Base-by-base conservation (phyloP, 2,329 filamentous ascomycete species). In the Calycina herbarum region DNA sequence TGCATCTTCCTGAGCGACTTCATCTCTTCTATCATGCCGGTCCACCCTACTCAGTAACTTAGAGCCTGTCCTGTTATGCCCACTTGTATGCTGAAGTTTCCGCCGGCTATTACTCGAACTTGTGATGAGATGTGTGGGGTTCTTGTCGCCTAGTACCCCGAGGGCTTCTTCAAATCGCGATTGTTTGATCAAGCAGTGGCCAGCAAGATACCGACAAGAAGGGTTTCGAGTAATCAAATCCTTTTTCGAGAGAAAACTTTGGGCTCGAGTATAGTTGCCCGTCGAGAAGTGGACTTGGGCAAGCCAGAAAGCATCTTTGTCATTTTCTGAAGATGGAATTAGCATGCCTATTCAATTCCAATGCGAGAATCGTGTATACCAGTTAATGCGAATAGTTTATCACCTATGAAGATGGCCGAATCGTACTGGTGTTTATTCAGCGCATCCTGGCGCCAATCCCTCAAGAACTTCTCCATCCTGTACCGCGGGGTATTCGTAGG, bases 221-320 rank as follows among this genome's bases (percentile, higher is more conserved):
- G 93, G 86, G 73, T 91, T 97, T 72, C 91, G 88, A 57, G 86
- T 80, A 72, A 95, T 86, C 68, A 98, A 86, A 77, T 96, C 91
- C 77, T 94, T 90, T 73, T 92, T 90, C 35, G 89, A 87, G 68
- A 99, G 87, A 70, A 97, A 91, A 29, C 92, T 86, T 73, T 97
- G 89, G 2, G 95, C 94, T 73, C 95, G 91, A 8, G 91, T 95
- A 78, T 96, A 97, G 81, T 98, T 97, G 73, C 93, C 94, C 59
- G 93, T 95, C 61, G 90, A 91, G 80, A 98, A 99, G 79, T 99
- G 94, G 45, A 97, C 93, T 79, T 98, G 94, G n/a, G 95, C 95
- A 56, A 99, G 89, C 90, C 93, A 97, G 76, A 97, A 97, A 51
- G 94, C 94, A 77, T 99, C 95, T 70, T 92, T 89, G 74, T 97